Evolutionary conservation across 139 green algal species (phyloP).

Genomic region (Parachlorella kessleri): DNA sequence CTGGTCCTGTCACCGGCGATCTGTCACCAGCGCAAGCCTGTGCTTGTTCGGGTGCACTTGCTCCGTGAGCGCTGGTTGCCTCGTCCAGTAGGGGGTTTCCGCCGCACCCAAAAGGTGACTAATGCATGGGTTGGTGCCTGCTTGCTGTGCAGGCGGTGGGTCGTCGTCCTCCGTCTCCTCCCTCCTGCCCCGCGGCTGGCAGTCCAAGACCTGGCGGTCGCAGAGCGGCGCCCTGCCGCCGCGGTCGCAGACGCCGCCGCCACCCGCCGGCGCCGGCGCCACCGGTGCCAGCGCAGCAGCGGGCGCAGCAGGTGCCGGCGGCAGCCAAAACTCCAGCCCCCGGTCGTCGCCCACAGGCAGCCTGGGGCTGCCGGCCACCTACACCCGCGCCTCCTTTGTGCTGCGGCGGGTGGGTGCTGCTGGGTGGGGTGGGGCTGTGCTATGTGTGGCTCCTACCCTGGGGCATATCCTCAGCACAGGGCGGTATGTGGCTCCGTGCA

Average conservation of each 20-base stretch:
- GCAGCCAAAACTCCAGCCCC: slow-evolving; percentile 11
- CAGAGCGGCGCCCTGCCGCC: not conserved
- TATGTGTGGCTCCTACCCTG: no score
- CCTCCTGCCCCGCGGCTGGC: slow-evolving; percentile 35
- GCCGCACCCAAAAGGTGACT: no score
- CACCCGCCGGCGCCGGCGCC: not conserved
- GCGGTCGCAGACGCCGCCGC: not conserved
- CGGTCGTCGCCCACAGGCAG: not conserved
- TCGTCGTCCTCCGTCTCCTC: slow-evolving; percentile 3
- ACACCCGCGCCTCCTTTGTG: slow-evolving; percentile 13
- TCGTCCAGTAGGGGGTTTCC: no score
- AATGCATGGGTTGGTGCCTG: no score
- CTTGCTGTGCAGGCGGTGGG: not conserved
- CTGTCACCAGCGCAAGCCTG: no score
- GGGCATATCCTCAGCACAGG: no score
- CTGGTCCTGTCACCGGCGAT: no score
- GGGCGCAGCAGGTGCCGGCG: not conserved
- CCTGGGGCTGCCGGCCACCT: not conserved
- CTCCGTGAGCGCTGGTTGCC: no score
- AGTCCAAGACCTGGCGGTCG: slow-evolving; percentile 37
- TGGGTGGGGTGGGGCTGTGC: not conserved
- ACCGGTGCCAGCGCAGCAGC: not conserved
- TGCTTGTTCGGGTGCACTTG: no score
- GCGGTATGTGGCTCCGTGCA: no score
- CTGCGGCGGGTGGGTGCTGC: slow-evolving; percentile 20